A percentile compares a stretch with the other conserved stretches of the same genome.
Evolutionary conservation across 31 red algal genomes (phyloP).

Genomic region (Bonnemaisonia californica): DNA sequence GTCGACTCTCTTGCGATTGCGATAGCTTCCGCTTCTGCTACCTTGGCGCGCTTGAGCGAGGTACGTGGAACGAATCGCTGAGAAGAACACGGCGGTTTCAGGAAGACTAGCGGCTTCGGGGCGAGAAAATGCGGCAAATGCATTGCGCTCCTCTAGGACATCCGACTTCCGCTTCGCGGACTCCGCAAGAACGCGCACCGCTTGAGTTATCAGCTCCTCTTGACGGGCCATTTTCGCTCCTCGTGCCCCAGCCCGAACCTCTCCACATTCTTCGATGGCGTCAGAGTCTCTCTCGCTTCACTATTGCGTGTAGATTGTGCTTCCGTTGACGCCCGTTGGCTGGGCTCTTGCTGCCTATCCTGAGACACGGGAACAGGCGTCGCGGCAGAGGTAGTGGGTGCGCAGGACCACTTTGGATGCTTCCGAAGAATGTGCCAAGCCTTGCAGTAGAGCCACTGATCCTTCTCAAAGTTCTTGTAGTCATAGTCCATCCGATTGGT

Average conservation of each 20-base stretch:
- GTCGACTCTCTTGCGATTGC: neutral
- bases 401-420: neutral
- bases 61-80: slow-evolving; percentile 31
- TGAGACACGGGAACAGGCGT: neutral
- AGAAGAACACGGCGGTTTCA: slow-evolving; percentile 33
- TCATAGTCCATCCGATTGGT: slow-evolving; percentile 26
- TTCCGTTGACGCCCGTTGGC: slow-evolving; percentile 4
- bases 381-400: neutral
- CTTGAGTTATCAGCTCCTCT: slow-evolving; percentile 31
- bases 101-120: slow-evolving; percentile 29
- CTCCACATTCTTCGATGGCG: neutral
- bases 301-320: neutral
- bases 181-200: slow-evolving; percentile 18
- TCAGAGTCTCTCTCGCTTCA: neutral
- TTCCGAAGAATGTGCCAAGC: neutral
- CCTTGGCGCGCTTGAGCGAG: slow-evolving; percentile 26
- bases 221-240: slow-evolving; percentile 30
- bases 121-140: slow-evolving; percentile 40
- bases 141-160: slow-evolving; percentile 44
- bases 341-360: slow-evolving; percentile 2
- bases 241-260: slow-evolving; percentile 10
- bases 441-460: slow-evolving; percentile 1
- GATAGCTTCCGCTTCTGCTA: slow-evolving; percentile 6
- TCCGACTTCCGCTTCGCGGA: slow-evolving; percentile 56
- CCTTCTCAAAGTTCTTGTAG: slow-evolving; percentile 24